Base-by-base conservation (phyloP, 495 filamentous ascomycete genomes). In the Xylaria sp. region DNA sequence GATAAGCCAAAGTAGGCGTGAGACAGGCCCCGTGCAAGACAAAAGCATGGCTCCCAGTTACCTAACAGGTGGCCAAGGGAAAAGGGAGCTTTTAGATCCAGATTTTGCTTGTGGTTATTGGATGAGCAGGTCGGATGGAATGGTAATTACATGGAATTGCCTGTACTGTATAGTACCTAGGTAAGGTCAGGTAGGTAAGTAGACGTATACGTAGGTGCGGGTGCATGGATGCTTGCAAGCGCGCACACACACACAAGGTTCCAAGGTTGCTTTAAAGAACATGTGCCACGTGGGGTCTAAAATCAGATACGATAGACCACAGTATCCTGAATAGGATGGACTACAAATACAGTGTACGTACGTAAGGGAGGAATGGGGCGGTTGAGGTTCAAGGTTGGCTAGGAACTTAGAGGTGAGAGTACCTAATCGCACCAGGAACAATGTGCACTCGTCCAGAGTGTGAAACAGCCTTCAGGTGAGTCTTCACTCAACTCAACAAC, bases 211-310 rank as follows among this genome's bases (percentile, higher is more conserved):
- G 5, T 24, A 17, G 50, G 24, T 31, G 48, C 24, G 21, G 12
- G 24, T 31, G 24, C 12, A 55, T 29, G 14, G 26, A 31, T 59
- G 55, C 15, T 59, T n/a, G 31, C 19, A 59, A 37, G 12, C 29
- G 29, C 26, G 8, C 46, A n/a, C n/a, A 9, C 14, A 29, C 24
- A n/a, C n/a, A n/a, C n/a, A n/a, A n/a, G n/a, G n/a, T n/a, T n/a
- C 4, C 8, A 33, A 35, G 29, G 9, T 29, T 53, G 50, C 26
- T 24, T 29, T 26, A 15, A 31, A 59, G 55, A 59, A 21, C 57
- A 59, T 11, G 37, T 35, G 57, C 75, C 75, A 75, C 73, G 73
- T 75, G 75, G 73, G 73, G 72, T 77, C 75, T 75, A 75, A 73
- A 75, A 72, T 52, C 73, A 67, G 73, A 66, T 50, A 48, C 19